These are phyloP conservation scores for Boletellus emodensis DNA, from an alignment of 768 basidiomycete species.

Conservation along the genomic window DNA sequence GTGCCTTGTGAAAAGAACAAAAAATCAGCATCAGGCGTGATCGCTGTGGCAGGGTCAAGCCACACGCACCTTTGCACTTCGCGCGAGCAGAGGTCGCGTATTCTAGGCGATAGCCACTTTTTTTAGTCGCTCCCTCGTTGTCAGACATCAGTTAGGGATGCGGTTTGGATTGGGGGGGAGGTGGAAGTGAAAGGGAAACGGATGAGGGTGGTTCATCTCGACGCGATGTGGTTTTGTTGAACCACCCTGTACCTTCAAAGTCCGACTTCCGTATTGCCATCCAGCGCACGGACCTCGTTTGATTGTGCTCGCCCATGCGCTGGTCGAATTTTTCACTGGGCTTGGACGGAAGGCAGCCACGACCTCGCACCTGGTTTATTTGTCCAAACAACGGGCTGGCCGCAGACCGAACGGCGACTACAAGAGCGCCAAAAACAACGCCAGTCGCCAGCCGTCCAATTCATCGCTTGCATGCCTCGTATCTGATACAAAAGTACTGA, in stretches of 20 bases:
- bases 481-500: slow-evolving; percentile 1
- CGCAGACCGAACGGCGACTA: too few relatives aligned
- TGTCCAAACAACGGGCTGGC: slow-evolving; percentile 26
- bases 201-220: slow-evolving; percentile 36
- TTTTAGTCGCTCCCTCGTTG: slow-evolving; percentile 33
- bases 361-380: slow-evolving; percentile 22
- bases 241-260: slow-evolving; percentile 37
- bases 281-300: slow-evolving; percentile 35
- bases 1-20: slow-evolving; percentile 48
- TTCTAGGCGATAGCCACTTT: slow-evolving; percentile 69
- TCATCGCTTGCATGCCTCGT: background rate
- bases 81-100: slow-evolving; percentile 64
- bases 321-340: slow-evolving; percentile 13
- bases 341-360: slow-evolving; percentile 9
- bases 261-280: slow-evolving; percentile 31
- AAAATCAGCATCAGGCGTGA: slow-evolving; percentile 16
- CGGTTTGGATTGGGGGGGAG: slow-evolving; percentile 14
- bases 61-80: slow-evolving; percentile 70
- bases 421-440: too few relatives aligned
- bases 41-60: slow-evolving; percentile 9
- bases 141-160: slow-evolving; percentile 30
- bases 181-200: slow-evolving; percentile 28
- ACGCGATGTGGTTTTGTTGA: slow-evolving; percentile 38
- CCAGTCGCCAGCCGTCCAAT: too few relatives aligned
- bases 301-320: slow-evolving; percentile 23